Evolutionary conservation across 495 filamentous ascomycete species (phyloP), one percentile per base, ranked within the genome.

Genomic region (Neurospora cerealis): DNA sequence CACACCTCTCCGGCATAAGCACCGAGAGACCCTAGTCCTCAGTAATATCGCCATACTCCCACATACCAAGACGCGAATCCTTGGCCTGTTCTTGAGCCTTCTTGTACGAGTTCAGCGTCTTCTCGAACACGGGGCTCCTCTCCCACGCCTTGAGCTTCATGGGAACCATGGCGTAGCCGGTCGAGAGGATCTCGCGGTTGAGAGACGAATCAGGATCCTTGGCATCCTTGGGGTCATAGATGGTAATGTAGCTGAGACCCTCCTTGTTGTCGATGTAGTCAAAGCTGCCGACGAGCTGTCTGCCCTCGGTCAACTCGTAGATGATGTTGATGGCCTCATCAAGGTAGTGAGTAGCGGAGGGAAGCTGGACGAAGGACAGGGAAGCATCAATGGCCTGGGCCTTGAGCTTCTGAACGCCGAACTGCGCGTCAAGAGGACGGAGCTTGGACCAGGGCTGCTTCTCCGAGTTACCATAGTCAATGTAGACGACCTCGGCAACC

Each of bases 381-480:
- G 89, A 89, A 0, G 94, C 95, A 74, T 98, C 96, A 0, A 90
- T 81, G 13, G 96, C 95, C 83, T 99, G 96, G 0, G 93, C 83
- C 77, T 91, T 92, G 40, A 99, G 90, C 81, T 91, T 93, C 81
- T 92, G 89, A 19, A 87, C 82, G 15, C 86, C 87, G 87, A 97
- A 98, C 79, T 95, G 91, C 6, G 90, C 82, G 69, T 87, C 87
- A 38, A 98, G 87, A 37, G 95, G 88, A 32, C 96, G 91, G 34
- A 99, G 89, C 66, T 86, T 85, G 11, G 89, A 89, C 93, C 94
- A 98, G 4, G 94, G 90, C 42, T 95, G 84, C 77, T 89, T 88
- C 84, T 98, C 96, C 28, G 89, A 90, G 86, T 99, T 98, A 74
- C 96, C 96, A 81, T 95, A 99, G 83, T 99, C 96, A 75, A 98